A percentile compares a stretch with the other conserved stretches of the same genome.
These are phyloP conservation scores for Allantophomopsis lycopodina DNA, from an alignment of 2,329 filamentous ascomycete genomes.

Conservation along the genomic window DNA sequence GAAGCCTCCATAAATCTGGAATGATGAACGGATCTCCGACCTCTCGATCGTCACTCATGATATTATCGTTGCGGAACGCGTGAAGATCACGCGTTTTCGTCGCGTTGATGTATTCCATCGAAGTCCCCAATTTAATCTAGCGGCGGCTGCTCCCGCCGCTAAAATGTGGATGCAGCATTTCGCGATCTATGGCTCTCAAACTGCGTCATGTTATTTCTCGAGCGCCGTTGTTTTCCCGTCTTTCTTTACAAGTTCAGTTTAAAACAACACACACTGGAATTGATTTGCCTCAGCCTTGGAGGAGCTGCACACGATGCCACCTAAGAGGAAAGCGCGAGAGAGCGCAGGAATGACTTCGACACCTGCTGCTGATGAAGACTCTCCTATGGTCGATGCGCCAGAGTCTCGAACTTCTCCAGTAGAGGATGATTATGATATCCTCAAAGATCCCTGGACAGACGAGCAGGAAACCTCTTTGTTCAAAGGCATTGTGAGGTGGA, in stretches of 20 bases:
- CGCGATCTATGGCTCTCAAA: too few relatives aligned
- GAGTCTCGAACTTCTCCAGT: constrained; percentile 11
- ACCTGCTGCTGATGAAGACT: constrained; percentile 41
- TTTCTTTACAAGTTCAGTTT: too few relatives aligned
- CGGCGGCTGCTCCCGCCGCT: constrained; percentile 4
- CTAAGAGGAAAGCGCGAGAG: constrained; percentile 51
- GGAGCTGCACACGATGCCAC: constrained; percentile 38
- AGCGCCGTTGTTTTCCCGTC: too few relatives aligned
- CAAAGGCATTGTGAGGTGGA: constrained; percentile 87
- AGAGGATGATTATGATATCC: constrained; percentile 29
- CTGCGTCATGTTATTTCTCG: too few relatives aligned
- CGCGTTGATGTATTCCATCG: not conserved
- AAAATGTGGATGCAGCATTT: too few relatives aligned
- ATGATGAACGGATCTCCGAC: constrained; percentile 45
- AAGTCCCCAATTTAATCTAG: too few relatives aligned
- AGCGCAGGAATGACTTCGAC: constrained; percentile 40
- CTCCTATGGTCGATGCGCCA: constrained; percentile 45
- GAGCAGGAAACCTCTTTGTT: constrained; percentile 89
- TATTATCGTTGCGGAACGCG: constrained; percentile 7
- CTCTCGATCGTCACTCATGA: constrained; percentile 25
- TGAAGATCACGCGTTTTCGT: constrained; percentile 2
- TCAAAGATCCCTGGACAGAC: constrained; percentile 78
- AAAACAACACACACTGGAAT: not conserved
- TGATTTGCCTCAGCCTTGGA: not conserved
- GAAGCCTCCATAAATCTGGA: constrained; percentile 43